phyloP scores from a whole-genome alignment of 1,284 basidiomycete species.

The Puccinia coronata region DNA sequence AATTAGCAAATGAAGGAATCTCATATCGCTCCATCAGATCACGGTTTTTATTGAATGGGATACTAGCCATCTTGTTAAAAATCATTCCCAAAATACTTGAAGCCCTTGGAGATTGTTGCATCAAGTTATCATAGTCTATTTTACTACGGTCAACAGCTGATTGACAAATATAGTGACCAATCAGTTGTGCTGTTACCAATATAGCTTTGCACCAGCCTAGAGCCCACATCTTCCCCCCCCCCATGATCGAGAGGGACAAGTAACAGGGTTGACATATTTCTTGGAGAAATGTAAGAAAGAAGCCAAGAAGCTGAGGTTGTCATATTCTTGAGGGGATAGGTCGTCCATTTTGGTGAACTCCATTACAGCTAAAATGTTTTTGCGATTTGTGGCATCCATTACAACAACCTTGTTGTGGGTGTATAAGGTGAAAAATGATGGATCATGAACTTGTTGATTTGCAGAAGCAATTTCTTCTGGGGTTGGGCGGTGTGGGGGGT shows the following conservation, averaged over 20 bases:
- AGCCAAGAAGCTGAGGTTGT: neutral
- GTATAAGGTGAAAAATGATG: too few relatives aligned
- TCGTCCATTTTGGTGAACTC: too few relatives aligned
- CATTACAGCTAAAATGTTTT: too few relatives aligned
- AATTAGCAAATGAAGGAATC: conserved; percentile 2
- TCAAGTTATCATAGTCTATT: neutral
- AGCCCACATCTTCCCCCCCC: neutral
- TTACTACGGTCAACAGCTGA: too few relatives aligned
- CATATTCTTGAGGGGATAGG: neutral
- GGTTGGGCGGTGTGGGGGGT: too few relatives aligned
- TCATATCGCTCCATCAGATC: neutral
- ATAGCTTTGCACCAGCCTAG: neutral
- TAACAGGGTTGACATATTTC: neutral
- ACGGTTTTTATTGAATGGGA: neutral
- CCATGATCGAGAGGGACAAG: neutral
- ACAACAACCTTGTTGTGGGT: too few relatives aligned
- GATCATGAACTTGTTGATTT: too few relatives aligned
- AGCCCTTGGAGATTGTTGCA: neutral
- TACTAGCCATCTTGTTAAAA: neutral
- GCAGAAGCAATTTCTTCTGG: too few relatives aligned
- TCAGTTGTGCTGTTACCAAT: neutral
- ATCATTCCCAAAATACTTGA: neutral
- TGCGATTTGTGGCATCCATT: too few relatives aligned
- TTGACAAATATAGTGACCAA: neutral
- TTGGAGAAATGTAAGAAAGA: neutral